phyloP scores from a whole-genome alignment of 306 rosid genomes.

The Quercus suber region DNA sequence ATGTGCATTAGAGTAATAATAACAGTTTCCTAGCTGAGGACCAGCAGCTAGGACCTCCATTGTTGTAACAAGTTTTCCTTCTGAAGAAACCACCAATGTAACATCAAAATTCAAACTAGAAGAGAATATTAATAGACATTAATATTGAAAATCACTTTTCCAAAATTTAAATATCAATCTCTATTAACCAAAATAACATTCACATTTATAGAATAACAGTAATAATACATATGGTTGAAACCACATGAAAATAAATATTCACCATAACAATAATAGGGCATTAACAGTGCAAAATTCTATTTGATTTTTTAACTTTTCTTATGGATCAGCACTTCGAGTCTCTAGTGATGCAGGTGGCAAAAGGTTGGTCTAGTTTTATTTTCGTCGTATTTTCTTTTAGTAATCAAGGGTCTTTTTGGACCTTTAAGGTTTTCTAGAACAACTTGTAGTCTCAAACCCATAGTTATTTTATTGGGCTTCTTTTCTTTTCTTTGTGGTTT shows the following conservation, averaged over 20 bases:
- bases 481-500: too few relatives aligned
- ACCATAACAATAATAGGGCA: too few relatives aligned
- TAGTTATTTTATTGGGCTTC: too few relatives aligned
- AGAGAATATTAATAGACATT: conserved; percentile 17
- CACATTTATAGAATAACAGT: background rate
- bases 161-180: background rate
- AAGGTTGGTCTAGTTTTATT: too few relatives aligned
- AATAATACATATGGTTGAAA: background rate
- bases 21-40: conserved; percentile 74
- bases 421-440: too few relatives aligned
- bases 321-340: background rate
- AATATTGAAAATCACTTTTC: background rate
- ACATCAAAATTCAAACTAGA: conserved; percentile 78
- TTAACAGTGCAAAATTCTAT: too few relatives aligned
- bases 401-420: too few relatives aligned
- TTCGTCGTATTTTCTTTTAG: too few relatives aligned
- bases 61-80: conserved; percentile 58
- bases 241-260: background rate
- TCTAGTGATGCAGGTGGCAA: too few relatives aligned
- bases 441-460: too few relatives aligned
- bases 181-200: background rate
- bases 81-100: conserved; percentile 55
- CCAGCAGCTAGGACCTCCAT: conserved; percentile 73
- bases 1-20: conserved; percentile 80
- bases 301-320: background rate